Base-by-base conservation (phyloP, 345 rosid genomes). In the Cardiospermum halicacabum region DNA sequence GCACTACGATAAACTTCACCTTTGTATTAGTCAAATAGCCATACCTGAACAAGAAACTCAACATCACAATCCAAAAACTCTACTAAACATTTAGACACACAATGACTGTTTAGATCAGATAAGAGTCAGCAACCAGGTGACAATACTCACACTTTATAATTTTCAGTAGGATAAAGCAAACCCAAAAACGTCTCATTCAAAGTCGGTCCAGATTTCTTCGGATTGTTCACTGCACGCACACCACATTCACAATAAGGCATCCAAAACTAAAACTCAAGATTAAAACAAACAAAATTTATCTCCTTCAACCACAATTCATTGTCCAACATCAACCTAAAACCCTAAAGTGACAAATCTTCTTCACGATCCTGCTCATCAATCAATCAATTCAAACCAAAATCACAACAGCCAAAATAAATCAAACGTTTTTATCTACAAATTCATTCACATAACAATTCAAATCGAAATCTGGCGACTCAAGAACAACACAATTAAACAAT, bases 21-120 rank as follows among this genome's bases (percentile, higher is more conserved):
- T 91, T 89, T 34, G 97, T 91, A 82, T 91, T 94, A 22, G 97
- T 94, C 87, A 94, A 80, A 77, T 88, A 91, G 62, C 95, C 96
- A 62, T 91, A 91, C 66, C 97, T 90, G 70, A 61, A 79, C 45
- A 22, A 22, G 11, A 40, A 55, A 11, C 11, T 21, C 55, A 36
- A 55, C 43, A 24, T 13, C 39, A 26, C 6, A 21, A 26, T 2
- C 36, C 45, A 32, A 58, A 11, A 47, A 31, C 22, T 9, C n/a
- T 18, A 7, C 11, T 40, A n/a, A 30, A 9, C 43, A 5, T 0
- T 2, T 45, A 7, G 31, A 31, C 39, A 34, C 3, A 34, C 6
- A 34, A 34, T 5, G 39, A 34, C 3, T 34, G 6, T 34, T 11
- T 11, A 34, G 10, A 32, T 32, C 9, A 34, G 39, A 34, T 34